Percentiles rank a stretch among this genome's conserved stretches.
Conservation (phyloP, 164 flowering plant genomes). For the Nymphaea thermarum region DNA sequence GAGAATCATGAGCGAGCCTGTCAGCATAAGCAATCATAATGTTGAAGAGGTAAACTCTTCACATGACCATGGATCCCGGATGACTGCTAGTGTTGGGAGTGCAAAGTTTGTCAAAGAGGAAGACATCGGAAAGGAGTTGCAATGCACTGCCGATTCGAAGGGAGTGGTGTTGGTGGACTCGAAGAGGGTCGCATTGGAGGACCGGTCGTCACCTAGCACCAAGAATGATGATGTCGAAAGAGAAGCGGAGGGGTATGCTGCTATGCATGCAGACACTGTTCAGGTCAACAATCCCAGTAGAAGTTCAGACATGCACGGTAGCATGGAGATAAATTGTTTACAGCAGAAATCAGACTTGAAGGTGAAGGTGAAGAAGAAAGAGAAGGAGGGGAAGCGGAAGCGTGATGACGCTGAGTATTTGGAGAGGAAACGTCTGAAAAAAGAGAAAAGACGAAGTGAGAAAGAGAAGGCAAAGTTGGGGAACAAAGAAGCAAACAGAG, state of each 20-base stretch:
- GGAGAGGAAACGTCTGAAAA: conserved; percentile 66
- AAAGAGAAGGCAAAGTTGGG: conserved; percentile 46
- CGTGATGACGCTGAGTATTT: conserved; percentile 56
- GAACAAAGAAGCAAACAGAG: conserved; percentile 14
- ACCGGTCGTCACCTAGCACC: background rate
- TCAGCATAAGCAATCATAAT: conserved; percentile 43
- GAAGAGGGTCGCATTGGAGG: background rate
- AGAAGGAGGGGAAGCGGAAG: conserved; percentile 23
- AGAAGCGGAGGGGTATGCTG: conserved; percentile 25
- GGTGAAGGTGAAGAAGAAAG: conserved; percentile 53
- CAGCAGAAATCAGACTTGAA: conserved; percentile 26
- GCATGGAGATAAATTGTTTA: background rate
- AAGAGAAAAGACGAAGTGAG: conserved; percentile 51
- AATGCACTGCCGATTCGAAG: conserved; percentile 92
- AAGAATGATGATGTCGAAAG: background rate
- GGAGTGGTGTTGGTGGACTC: background rate
- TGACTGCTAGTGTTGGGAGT: conserved; percentile 87
- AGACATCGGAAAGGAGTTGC: conserved; percentile 61
- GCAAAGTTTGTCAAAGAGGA: conserved; percentile 50
- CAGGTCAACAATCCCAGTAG: conserved; percentile 17
- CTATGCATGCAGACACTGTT: conserved; percentile 29
- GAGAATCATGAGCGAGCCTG: conserved; percentile 32
- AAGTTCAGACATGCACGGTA: conserved; percentile 8
- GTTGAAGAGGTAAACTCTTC: conserved; percentile 76
- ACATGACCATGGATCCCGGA: conserved; percentile 63